Evolutionary conservation across 768 basidiomycete species (phyloP).

Genomic region (Mycena leptocephala): DNA sequence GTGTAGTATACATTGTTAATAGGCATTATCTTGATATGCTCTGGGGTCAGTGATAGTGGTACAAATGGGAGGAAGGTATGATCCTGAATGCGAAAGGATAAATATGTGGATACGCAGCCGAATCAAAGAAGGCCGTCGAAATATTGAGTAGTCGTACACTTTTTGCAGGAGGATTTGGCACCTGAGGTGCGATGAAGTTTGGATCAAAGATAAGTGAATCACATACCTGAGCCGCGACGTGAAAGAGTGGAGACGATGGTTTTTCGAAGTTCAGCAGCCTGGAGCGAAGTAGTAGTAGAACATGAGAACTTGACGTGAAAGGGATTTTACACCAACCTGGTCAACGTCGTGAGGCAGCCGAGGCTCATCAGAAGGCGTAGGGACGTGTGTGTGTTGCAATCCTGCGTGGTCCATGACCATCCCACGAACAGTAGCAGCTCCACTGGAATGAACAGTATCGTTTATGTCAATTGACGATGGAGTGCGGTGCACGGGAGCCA

Average conservation of each 20-base stretch:
- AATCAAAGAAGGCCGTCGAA: slow-evolving; percentile 31
- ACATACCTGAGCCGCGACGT: slow-evolving; percentile 34
- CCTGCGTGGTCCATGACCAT: slow-evolving; percentile 24
- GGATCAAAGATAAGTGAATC: neutral
- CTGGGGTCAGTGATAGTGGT: neutral
- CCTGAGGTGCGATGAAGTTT: neutral
- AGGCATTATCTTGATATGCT: slow-evolving; percentile 2
- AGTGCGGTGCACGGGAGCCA: neutral
- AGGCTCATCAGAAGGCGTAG: neutral
- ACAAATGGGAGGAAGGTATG: neutral
- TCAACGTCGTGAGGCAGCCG: neutral
- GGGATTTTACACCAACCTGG: neutral
- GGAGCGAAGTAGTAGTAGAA: neutral
- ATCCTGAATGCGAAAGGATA: neutral
- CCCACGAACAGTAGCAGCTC: slow-evolving; percentile 17
- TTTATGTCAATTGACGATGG: neutral
- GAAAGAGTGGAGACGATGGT: slow-evolving; percentile 56
- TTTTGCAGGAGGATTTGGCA: slow-evolving; percentile 2
- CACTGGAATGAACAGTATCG: neutral
- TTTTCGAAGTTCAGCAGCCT: slow-evolving; percentile 47
- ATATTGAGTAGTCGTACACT: slow-evolving; percentile 37
- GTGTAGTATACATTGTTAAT: neutral
- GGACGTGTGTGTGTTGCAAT: neutral
- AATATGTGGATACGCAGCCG: neutral
- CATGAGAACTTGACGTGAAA: neutral